Percentiles rank a stretch among this genome's conserved stretches.
These are phyloP conservation scores for Aplosporella prunicola DNA, from an alignment of 2,329 filamentous ascomycete species.

Conservation along the genomic window DNA sequence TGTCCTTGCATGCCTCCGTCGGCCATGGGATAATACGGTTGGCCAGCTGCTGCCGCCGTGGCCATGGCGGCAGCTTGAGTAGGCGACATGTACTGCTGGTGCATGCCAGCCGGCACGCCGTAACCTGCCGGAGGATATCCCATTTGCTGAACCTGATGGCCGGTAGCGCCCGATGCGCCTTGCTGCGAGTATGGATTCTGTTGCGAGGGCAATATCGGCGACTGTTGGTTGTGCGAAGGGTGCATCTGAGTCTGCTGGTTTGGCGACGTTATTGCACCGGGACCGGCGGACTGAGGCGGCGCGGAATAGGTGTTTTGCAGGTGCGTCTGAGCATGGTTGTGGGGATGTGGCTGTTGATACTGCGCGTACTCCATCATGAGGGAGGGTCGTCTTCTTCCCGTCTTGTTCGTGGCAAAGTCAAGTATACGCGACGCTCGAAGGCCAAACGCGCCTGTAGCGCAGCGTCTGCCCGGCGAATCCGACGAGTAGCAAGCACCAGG, in stretches of 20 bases:
- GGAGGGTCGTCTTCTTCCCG: slow-evolving; percentile 14
- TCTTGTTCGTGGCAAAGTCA: slow-evolving; percentile 14
- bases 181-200: slow-evolving; percentile 52
- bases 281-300: slow-evolving; percentile 25
- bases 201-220: slow-evolving; percentile 72
- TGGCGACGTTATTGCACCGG: slow-evolving; percentile 56
- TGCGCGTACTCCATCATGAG: slow-evolving; percentile 40
- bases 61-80: slow-evolving; percentile 91
- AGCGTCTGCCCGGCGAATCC: no score
- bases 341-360: slow-evolving; percentile 36
- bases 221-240: slow-evolving; percentile 54
- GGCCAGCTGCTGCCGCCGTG: slow-evolving; percentile 82
- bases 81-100: slow-evolving; percentile 64
- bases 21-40: slow-evolving; percentile 62
- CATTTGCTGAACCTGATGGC: slow-evolving; percentile 55
- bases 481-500: no score
- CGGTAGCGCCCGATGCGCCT: slow-evolving; percentile 49
- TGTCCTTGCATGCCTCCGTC: slow-evolving; percentile 58
- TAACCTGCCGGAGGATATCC: slow-evolving; percentile 70
- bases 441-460: neutral
- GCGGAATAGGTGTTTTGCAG: slow-evolving; percentile 28
- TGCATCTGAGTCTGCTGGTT: slow-evolving; percentile 58
- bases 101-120: slow-evolving; percentile 64
- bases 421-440: neutral
- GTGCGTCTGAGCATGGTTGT: slow-evolving; percentile 33